These are phyloP conservation scores for Talaromyces islandicus DNA, from an alignment of 2,329 filamentous ascomycete species.

Conservation along the genomic window DNA sequence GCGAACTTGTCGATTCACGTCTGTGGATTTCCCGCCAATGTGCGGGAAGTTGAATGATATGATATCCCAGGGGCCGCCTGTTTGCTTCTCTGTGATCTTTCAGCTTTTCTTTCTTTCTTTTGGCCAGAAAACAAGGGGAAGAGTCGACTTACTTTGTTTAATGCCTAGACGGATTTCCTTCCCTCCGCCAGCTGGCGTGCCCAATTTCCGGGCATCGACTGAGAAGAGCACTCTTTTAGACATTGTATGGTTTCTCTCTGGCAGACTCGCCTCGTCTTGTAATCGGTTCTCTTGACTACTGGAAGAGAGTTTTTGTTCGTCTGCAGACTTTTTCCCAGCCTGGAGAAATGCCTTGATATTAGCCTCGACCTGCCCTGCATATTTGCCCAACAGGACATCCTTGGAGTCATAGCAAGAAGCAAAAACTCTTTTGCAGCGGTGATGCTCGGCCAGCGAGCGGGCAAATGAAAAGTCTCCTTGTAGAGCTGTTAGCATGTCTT, in stretches of 20 bases:
- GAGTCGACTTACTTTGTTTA: background rate
- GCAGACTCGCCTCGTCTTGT: background rate
- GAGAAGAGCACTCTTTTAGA: constrained; percentile 31
- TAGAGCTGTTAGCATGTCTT: background rate
- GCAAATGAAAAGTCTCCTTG: constrained; percentile 46
- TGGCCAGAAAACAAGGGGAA: background rate
- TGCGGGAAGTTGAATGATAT: constrained; percentile 98
- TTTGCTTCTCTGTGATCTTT: constrained; percentile 9
- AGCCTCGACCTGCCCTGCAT: constrained; percentile 58
- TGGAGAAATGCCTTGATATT: constrained; percentile 47
- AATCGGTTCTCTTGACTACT: constrained; percentile 9
- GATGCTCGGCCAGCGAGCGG: constrained; percentile 35
- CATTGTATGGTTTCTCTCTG: background rate
- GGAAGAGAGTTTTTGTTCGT: constrained; percentile 8
- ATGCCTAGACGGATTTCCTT: constrained; percentile 41
- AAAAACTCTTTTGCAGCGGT: constrained; percentile 34
- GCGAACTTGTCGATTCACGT: constrained; percentile 90
- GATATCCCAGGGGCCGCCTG: constrained; percentile 56
- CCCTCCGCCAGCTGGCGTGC: constrained; percentile 27
- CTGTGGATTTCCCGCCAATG: constrained; percentile 82
- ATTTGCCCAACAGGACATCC: constrained; percentile 58
- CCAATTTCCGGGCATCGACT: constrained; percentile 40
- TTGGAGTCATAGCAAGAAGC: constrained; percentile 42
- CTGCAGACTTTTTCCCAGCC: background rate
- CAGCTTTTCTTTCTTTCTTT: background rate